Percentiles rank a stretch among this genome's conserved stretches.
These are phyloP conservation scores for Ceratocystis huliohia DNA, from an alignment of 2,329 filamentous ascomycete genomes.

Conservation along the genomic window DNA sequence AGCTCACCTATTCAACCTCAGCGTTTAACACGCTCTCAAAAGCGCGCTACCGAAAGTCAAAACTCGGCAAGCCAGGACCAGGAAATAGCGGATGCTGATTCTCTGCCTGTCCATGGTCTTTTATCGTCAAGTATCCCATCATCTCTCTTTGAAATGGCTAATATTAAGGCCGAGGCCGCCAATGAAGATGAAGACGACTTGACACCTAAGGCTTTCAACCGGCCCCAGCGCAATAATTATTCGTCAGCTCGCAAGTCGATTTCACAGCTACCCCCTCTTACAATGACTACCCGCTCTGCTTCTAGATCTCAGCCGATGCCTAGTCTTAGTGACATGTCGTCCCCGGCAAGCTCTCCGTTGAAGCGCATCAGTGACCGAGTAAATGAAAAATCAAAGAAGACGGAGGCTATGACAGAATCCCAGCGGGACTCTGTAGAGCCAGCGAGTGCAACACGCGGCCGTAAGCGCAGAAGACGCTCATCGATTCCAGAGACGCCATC, in stretches of 20 bases:
- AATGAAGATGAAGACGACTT: neutral
- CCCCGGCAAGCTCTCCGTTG: constrained; percentile 10
- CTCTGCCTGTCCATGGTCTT: neutral
- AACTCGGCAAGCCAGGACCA: constrained; percentile 7
- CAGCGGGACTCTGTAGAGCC: neutral
- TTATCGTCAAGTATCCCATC: constrained; percentile 7
- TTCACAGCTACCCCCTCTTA: constrained; percentile 13
- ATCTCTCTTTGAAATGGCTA: constrained; percentile 11
- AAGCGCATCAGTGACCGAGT: constrained; percentile 10
- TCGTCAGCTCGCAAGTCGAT: constrained; percentile 8
- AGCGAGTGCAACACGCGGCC: neutral
- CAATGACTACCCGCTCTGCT: constrained; percentile 18
- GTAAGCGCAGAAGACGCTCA: neutral
- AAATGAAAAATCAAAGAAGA: neutral
- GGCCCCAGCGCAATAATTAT: neutral
- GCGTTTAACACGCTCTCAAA: constrained; percentile 17
- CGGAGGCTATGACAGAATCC: neutral
- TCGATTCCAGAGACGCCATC: neutral
- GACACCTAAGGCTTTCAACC: neutral
- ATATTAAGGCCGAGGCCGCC: neutral
- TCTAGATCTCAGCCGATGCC: constrained; percentile 2
- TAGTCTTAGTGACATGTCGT: constrained; percentile 4
- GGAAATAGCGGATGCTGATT: constrained; percentile 9
- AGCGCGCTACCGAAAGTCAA: neutral
- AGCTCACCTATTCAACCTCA: constrained; percentile 34